Conservation (phyloP, 2,329 filamentous ascomycete genomes). For the Cryphonectria carpinicola region DNA sequence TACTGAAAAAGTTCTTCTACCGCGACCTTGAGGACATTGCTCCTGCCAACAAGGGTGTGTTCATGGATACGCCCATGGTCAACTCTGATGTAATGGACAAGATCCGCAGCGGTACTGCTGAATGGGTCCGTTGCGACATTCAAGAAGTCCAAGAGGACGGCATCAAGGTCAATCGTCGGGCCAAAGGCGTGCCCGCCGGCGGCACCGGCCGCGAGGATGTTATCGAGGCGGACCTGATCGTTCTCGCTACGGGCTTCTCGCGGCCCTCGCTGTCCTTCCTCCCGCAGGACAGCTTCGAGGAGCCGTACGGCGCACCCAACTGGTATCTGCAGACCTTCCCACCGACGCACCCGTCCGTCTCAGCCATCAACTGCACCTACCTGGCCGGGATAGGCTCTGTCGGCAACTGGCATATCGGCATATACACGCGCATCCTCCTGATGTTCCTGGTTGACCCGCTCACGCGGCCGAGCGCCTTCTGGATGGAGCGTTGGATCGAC, state of each 20-base stretch:
- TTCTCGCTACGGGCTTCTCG: conserved; percentile 83
- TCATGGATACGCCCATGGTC: conserved; percentile 84
- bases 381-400: conserved; percentile 80
- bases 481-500: conserved; percentile 88
- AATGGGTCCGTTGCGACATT: conserved; percentile 84
- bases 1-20: conserved; percentile 81
- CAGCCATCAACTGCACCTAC: conserved; percentile 83
- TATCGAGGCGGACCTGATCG: conserved; percentile 74
- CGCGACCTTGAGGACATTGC: conserved; percentile 76
- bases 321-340: conserved; percentile 92
- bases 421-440: conserved; percentile 82
- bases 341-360: conserved; percentile 71
- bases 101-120: conserved; percentile 70
- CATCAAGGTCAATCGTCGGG: conserved; percentile 72
- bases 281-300: conserved; percentile 71
- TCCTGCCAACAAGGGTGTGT: conserved; percentile 72
- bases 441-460: conserved; percentile 85
- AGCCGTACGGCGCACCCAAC: conserved; percentile 77
- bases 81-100: conserved; percentile 80
- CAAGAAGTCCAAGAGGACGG: conserved; percentile 65
- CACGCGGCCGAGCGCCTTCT: conserved; percentile 69
- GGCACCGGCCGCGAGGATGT: conserved; percentile 70
- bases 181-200: conserved; percentile 73
- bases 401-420: conserved; percentile 87
- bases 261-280: conserved; percentile 75